These are phyloP conservation scores for Nitzschia sp. DNA, from an alignment of 108 stramenopile species.

Conservation along the genomic window DNA sequence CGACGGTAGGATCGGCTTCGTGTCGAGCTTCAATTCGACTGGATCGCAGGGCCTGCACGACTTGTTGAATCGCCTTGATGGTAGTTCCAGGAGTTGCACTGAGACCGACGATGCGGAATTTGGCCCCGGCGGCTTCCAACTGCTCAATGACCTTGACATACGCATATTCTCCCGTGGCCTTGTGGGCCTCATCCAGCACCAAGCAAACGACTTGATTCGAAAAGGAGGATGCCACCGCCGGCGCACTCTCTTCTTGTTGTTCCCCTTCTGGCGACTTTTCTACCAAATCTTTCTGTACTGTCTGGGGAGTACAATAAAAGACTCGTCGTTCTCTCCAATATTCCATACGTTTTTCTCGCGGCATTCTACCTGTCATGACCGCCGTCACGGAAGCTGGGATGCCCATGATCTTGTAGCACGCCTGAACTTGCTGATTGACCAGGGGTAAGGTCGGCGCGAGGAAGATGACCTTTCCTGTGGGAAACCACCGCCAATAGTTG, in stretches of 20 bases:
- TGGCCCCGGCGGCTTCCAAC: conserved; percentile 54
- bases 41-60: conserved; percentile 68
- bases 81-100: conserved; percentile 96
- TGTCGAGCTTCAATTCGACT: conserved; percentile 77
- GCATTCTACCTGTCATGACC: conserved; percentile 66
- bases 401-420: conserved; percentile 90
- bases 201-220: conserved; percentile 76
- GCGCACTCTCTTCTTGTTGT: neutral
- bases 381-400: conserved; percentile 80
- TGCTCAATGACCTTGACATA: conserved; percentile 67
- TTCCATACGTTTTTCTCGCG: conserved; percentile 36
- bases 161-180: conserved; percentile 92
- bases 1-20: conserved; percentile 82
- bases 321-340: conserved; percentile 79
- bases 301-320: conserved; percentile 98
- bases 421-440: conserved; percentile 94
- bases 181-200: conserved; percentile 98
- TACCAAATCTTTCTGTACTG: conserved; percentile 89
- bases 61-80: conserved; percentile 81
- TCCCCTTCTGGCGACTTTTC: neutral
- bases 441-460: conserved; percentile 94
- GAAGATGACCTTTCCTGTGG: conserved; percentile 70
- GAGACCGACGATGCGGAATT: conserved; percentile 83
- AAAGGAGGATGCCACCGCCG: conserved; percentile 19
- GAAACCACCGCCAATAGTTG: conserved; percentile 94